Evolutionary conservation across 2,329 filamentous ascomycete species (phyloP), one percentile per base, ranked within the genome.

Genomic region (Sordariomycetes sp.): DNA sequence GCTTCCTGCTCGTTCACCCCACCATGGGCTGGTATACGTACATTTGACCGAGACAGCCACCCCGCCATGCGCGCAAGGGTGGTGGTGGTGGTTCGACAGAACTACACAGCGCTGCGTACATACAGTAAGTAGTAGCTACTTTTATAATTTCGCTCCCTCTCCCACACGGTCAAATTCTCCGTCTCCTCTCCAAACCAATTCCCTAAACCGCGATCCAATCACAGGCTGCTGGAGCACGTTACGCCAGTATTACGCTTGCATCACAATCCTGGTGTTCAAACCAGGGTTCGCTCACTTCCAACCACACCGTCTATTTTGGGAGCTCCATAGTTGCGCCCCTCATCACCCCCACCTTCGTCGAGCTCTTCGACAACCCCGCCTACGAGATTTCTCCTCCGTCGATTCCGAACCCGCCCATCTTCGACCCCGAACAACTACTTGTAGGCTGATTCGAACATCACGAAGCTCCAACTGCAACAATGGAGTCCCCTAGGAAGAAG

Each of bases 401-500:
- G 39, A 45, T 10, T 13, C 45, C 45, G 20, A 50, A 20, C 45
- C 22, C 45, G n/a, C 10, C 45, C 15, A 10, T 22, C 45, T 22
- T 24, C 20, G 8, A 22, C n/a, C 17, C 22, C 22, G 2, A 20
- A 50, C n/a, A 24, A 22, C 10, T 24, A n/a, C n/a, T n/a, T n/a
- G 12, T 8, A 22, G n/a, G n/a, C 45, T 5, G 20, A 8, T 50
- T 50, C 20, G 45, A 50, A 20, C 4, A 24, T 56, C 28, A 42
- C 39, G 35, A 13, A 35, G 17, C 25, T 48, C 25, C 50, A 22
- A 51, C 17, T 25, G 10, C 42, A 32, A 67, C 59, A 55, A 76
- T 79, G 76, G 70, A 58, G 39, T 53, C 57, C 52, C 67, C 71
- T 58, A 81, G 76, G 66, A 82, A 83, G 72, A 82, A 81, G 72